Evolutionary conservation across 805 yeast species (phyloP), one percentile per base, ranked within the genome.

Genomic region (Nadsonia fulvescens): DNA sequence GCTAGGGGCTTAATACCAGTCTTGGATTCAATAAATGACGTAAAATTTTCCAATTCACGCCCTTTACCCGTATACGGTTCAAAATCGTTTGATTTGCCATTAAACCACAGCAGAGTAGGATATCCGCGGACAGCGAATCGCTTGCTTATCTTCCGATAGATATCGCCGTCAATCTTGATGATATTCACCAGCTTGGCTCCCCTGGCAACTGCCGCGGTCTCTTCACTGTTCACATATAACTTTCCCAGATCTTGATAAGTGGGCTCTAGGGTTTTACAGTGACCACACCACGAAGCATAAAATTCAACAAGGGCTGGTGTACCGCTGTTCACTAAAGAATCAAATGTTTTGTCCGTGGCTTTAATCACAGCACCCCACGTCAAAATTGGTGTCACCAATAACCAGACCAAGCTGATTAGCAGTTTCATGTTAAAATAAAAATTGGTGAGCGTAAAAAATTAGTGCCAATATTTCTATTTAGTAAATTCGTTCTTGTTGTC

Each of bases 231-330:
- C 30, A 56, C 63, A 47, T 63, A 76, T 27, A 66, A 39, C 18
- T 58, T 70, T 25, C 89, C 86, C 40, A 82, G 61, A 43, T 79
- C 83, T 49, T 77, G 89, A 58, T 66, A 81, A 28, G 61, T 58
- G 40, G 93, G 93, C 19, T 83, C 83, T 52, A 82, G 62, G 51
- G 63, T 72, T 61, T 78, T 79, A 58, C 94, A 81, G 58, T 82
- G 93, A 23, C 92, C 83, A 62, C 93, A 81, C 94, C 94, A 82
- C 51, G 86, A 56, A 20, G 74, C 73, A 39, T 61, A 66, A 41
- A 74, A 63, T 46, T 76, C 70, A 32, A 77, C 72, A 34, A 77
- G 58, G 1, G 81, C 54, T 32, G 69, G 69, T 44, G 71, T 66
- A n/a, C 66, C 71, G 0, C 70, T 57, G 10, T 57, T 49, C 5